Evolutionary conservation across 2,329 filamentous ascomycete genomes (phyloP).

Genomic region (Acarospora socialis): DNA sequence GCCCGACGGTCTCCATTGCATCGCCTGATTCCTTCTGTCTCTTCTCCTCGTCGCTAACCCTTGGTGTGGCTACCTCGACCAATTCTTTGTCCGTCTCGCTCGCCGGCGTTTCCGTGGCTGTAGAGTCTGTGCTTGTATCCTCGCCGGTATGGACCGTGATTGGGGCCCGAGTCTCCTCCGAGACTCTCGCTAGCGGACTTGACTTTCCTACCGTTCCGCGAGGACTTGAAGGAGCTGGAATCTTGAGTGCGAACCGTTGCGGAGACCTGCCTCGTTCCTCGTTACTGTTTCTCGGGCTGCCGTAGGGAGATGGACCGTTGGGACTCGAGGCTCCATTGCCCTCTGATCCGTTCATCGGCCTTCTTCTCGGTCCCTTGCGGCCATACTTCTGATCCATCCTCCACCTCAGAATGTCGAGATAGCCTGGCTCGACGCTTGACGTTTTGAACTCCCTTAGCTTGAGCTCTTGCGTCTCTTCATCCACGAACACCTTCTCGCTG

Average conservation of each 20-base stretch:
- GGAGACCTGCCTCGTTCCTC: conserved; percentile 36
- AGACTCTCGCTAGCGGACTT: conserved; percentile 59
- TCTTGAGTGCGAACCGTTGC: conserved; percentile 30
- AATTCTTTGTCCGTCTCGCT: conserved; percentile 11
- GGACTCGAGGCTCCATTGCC: conserved; percentile 29
- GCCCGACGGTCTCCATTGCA: conserved; percentile 5
- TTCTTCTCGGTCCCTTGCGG: conserved; percentile 37
- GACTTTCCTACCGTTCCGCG: conserved; percentile 32
- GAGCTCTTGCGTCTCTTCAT: conserved; percentile 82
- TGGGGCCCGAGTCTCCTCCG: conserved; percentile 45
- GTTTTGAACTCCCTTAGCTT: conserved; percentile 87
- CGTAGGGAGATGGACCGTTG: conserved; percentile 40
- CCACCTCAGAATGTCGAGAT: conserved; percentile 92
- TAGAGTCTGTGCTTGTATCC: conserved; percentile 6
- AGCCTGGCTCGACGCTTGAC: conserved; percentile 76
- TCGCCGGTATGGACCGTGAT: conserved; percentile 17
- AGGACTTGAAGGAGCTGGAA: conserved; percentile 23
- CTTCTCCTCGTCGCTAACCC: conserved; percentile 10
- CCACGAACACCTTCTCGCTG: conserved; percentile 80
- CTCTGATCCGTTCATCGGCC: conserved; percentile 32
- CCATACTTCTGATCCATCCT: conserved; percentile 92
- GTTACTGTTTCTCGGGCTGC: conserved; percentile 27
- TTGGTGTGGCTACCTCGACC: conserved; percentile 12
- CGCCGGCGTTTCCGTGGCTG: conserved; percentile 8
- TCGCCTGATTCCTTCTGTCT: conserved; percentile 7